These are phyloP conservation scores for Heterobasidion annosum DNA, from an alignment of 1,284 basidiomycete genomes.

Conservation along the genomic window DNA sequence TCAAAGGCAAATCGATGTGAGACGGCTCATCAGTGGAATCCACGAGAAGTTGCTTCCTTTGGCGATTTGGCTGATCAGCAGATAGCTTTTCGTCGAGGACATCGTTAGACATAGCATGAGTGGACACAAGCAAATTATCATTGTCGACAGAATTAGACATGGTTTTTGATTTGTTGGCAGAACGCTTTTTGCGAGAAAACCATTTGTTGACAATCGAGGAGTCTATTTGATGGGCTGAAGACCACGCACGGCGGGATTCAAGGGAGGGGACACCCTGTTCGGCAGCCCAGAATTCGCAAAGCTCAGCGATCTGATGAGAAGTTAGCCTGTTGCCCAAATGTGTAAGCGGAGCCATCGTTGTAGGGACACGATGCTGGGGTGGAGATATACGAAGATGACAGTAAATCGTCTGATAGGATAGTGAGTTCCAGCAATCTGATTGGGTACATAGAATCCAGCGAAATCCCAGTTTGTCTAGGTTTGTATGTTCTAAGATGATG, in stretches of 20 bases:
- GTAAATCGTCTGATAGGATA: no score
- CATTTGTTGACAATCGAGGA: constrained; percentile 6
- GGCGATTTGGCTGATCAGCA: neutral
- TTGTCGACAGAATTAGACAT: neutral
- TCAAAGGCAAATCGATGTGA: neutral
- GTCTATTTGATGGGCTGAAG: constrained; percentile 1
- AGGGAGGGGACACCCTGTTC: constrained; percentile 8
- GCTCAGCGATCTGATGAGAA: neutral
- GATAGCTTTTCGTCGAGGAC: neutral
- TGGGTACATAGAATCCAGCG: no score
- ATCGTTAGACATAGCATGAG: neutral
- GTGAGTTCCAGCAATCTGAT: no score
- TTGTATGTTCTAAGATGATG: no score
- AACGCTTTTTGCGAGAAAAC: constrained; percentile 3
- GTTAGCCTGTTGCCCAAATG: neutral
- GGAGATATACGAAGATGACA: neutral
- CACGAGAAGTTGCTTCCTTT: neutral
- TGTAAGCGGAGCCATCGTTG: neutral
- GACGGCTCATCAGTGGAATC: neutral
- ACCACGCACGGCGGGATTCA: constrained; percentile 7
- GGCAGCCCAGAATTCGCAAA: constrained; percentile 5
- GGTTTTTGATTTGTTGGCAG: neutral
- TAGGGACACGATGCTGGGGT: neutral
- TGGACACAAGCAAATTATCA: neutral
- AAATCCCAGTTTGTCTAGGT: no score